Evolutionary conservation across 2,329 filamentous ascomycete species (phyloP), one percentile per base, ranked within the genome.

Genomic region (Sporothrix brasiliensis): DNA sequence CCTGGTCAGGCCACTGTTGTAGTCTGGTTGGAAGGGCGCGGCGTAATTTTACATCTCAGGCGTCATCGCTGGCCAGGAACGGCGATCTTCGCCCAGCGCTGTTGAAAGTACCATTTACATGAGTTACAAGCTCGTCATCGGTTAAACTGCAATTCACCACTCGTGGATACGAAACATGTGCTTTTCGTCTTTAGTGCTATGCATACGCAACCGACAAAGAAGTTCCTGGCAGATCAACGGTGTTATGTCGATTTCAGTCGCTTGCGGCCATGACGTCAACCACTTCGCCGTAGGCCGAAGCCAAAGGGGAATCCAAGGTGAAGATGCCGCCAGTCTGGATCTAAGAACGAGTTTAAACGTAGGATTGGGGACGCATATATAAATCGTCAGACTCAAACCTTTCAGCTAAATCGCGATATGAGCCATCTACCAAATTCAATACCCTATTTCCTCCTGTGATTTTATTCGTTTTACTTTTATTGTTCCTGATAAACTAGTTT

Each of bases 261-360:
- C 39, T 34, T 34, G 34, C 34, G 58, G 6, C 9, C 58, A 63
- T 63, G 58, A 63, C 58, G 58, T 63, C 58, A 63, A 63, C 58
- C 58, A 63, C 39, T 63, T 24, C 58, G 58, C 47, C 58, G 47
- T 63, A 27, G 21, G 39, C 21, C 24, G 39, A 63, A 21, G 41
- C 11, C 9, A n/a, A 39, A 10, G 13, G 58, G 10, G 11, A 47
- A 14, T 27, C n/a, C 6, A 63, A 27, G n/a, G 34, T 34, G 3
- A 13, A 47, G 21, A 47, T 41, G 16, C 30, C 19, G 16, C 30
- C 27, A 24, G 53, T 19, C 27, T n/a, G 2, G 54, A 41, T n/a
- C 16, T 30, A 21, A 16, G 30, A 30, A 9, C 3, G 30, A 58
- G 16, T 39, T 9, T 58, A 44, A 13, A 13, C 16, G 30, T 11